A percentile compares a stretch with the other conserved stretches of the same genome.
phyloP scores from a whole-genome alignment of 371 early-diverging fungal genomes.

The Haplosporangium sp. region DNA sequence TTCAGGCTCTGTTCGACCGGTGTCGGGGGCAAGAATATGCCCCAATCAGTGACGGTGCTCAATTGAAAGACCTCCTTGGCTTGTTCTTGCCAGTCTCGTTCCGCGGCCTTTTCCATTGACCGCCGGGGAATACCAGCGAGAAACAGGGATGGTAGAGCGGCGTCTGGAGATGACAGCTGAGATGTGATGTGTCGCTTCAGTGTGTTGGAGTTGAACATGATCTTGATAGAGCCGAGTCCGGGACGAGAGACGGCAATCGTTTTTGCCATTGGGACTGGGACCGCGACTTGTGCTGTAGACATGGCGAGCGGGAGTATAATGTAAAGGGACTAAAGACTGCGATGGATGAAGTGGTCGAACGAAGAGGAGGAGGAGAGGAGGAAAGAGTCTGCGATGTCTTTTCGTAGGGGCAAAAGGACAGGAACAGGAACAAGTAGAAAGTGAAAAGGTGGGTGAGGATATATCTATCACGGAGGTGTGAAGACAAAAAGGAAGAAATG shows the following conservation, averaged over 20 bases:
- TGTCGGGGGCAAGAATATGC: slow-evolving; percentile 37
- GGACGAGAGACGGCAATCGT: not conserved
- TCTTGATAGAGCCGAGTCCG: not conserved
- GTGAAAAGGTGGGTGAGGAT: not conserved
- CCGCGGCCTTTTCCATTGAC: slow-evolving; percentile 22
- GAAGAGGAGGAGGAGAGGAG: not conserved
- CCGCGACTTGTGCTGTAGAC: not conserved
- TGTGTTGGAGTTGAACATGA: not conserved
- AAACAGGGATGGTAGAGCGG: slow-evolving; percentile 1
- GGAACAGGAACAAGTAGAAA: not conserved
- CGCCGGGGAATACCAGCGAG: slow-evolving; percentile 3
- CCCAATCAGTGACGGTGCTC: slow-evolving; percentile 41
- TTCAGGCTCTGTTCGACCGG: slow-evolving; percentile 21
- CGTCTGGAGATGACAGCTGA: not conserved
- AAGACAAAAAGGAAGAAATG: not conserved
- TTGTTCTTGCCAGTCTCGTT: slow-evolving; percentile 34
- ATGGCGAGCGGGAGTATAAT: not conserved
- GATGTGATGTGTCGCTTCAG: not conserved
- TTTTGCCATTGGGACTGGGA: not conserved
- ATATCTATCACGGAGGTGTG: not conserved
- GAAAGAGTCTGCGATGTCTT: too few relatives aligned
- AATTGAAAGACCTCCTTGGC: slow-evolving; percentile 40
- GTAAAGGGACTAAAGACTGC: too few relatives aligned
- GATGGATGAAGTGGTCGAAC: not conserved
- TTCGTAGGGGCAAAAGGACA: not conserved